Evolutionary conservation across 2,329 filamentous ascomycete species (phyloP).

Genomic region (Trichoderma sp.): DNA sequence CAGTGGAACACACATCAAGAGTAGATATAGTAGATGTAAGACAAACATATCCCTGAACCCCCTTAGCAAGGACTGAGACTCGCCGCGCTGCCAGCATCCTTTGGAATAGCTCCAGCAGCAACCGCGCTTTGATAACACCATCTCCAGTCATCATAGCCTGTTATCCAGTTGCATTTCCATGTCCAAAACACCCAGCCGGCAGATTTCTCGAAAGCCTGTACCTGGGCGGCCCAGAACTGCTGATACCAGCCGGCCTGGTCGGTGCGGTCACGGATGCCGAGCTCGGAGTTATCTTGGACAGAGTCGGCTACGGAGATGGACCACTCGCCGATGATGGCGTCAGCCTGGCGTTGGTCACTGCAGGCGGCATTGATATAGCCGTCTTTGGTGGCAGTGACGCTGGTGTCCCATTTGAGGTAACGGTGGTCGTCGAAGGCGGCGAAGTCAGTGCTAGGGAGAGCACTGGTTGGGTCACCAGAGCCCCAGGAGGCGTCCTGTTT

Average conservation of each 20-base stretch:
- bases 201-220: slow-evolving; percentile 52
- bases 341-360: slow-evolving; percentile 42
- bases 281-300: not conserved
- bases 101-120: slow-evolving; percentile 28
- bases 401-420: slow-evolving; percentile 55
- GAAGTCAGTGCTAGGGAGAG: slow-evolving; percentile 41
- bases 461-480: slow-evolving; percentile 49
- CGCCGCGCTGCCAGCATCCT: slow-evolving; percentile 26
- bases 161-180: slow-evolving; percentile 49
- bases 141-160: slow-evolving; percentile 45
- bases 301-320: slow-evolving; percentile 46
- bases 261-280: not conserved
- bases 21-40: not conserved
- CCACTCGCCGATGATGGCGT: slow-evolving; percentile 59
- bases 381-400: slow-evolving; percentile 43
- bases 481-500: slow-evolving; percentile 48
- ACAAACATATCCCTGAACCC: not conserved
- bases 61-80: slow-evolving; percentile 20
- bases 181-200: slow-evolving; percentile 60
- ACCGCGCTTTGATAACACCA: slow-evolving; percentile 46
- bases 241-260: slow-evolving; percentile 50
- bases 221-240: slow-evolving; percentile 57
- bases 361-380: slow-evolving; percentile 54
- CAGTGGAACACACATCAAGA: not conserved
- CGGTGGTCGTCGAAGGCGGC: slow-evolving; percentile 58